Evolutionary conservation across 345 rosid genomes (phyloP), one percentile per base, ranked within the genome.

Genomic region (Rubroshorea leprosula): DNA sequence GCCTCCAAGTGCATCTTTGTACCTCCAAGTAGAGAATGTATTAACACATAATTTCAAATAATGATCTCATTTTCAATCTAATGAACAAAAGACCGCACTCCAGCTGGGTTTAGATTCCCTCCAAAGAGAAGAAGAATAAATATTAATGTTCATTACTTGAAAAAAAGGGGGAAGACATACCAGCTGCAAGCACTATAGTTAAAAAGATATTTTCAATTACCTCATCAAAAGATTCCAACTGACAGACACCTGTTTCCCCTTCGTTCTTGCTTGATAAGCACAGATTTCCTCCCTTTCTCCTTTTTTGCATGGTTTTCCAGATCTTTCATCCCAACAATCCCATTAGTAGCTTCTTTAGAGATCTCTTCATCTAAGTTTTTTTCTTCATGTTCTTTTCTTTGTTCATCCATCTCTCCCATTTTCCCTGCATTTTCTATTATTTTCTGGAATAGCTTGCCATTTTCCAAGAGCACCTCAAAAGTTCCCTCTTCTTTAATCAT

Each of bases 381-480:
- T 22, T 25, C 55, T 63, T 76, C 78, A 54, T 50, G 69, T 27
- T 53, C 72, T 58, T 72, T 66, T 26, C 67, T 59, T n/a, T n/a
- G n/a, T n/a, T n/a, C n/a, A n/a, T n/a, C n/a, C n/a, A n/a, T n/a
- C n/a, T 80, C 83, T 67, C 82, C 97, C 89, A 89, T 86, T 78
- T 93, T 89, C 17, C 99, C 97, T 14, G 96, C 97, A 75, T 89
- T 93, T 74, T 86, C 93, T 96, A 93, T 89, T 27, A 89, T 76
- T 77, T 79, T 89, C 72, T 87, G 80, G 80, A 93, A 87, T 46
- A 87, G 63, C 61, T 14, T 54, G 41, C 99, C 97, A 20, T 68
- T 80, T 74, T 55, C 76, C 20, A 91, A 89, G 65, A 93, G 80
- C 75, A 85, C 99, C 75, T 80, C 81, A 56, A 81, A 93, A 55